Evolutionary conservation across 2,329 filamentous ascomycete species (phyloP), one percentile per base, ranked within the genome.

Genomic region (Parafenestella ontariensis): DNA sequence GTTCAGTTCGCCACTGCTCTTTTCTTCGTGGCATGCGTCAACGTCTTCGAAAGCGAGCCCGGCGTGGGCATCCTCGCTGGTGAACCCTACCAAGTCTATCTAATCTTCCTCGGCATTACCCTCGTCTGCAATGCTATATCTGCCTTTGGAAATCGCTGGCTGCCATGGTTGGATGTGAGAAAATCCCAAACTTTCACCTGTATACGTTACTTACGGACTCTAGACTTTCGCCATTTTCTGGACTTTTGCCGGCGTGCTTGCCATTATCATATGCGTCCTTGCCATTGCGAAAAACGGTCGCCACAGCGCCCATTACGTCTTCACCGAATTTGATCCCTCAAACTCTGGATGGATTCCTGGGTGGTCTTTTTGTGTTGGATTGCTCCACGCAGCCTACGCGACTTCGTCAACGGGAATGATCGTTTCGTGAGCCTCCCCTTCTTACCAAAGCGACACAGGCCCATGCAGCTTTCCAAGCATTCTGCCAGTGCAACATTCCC

Each of bases 401-500:
- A 90, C 88, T 13, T 91, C 88, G 3, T 89, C 88, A 15, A 91
- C 88, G 0, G 89, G 89, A 76, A 92, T 92, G 89, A 88, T 92
- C 54, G 88, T 91, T 71, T 89, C 86, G 86, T 88, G 77, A 81
- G 85, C 67, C 59, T 62, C 56, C 70, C 66, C 61, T 55, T 61
- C 55, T 49, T 81, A 44, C 56, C 71, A 68, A 61, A 61, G 69
- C 70, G 69, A 66, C 71, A 50, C 48, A 59, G 49, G 56, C 61
- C 61, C 60, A 59, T 49, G 56, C 61, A 61, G 15, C 53, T 56
- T 39, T 43, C 58, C 24, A 26, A 26, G 24, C 24, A 5, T 5
- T 26, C 50, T 42, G 53, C 48, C 47, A 17, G 44, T 56, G 61
- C 59, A 62, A 57, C 62, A 39, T 46, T 55, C 54, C 58, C 46